Base-by-base conservation (phyloP, 345 rosid genomes). In the Barbarea vulgaris region DNA sequence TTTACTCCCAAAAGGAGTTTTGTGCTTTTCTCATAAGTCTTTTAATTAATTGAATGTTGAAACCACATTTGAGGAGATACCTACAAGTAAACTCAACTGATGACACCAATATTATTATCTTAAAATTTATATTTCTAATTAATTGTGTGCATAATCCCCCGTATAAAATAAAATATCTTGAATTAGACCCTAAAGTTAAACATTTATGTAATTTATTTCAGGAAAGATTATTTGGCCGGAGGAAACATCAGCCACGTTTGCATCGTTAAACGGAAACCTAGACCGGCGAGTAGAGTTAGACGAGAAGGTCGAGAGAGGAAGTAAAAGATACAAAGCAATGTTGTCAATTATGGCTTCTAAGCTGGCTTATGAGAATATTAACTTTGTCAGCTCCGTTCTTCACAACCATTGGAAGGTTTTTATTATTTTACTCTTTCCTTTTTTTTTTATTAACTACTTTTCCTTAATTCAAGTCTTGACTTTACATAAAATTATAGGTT, bases 341-440 rank as follows among this genome's bases (percentile, higher is more conserved):
- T 74, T 88, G 59, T 79, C 89, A 19, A 64, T 81, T 21, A 88
- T 86, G 89, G 88, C 90, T 37, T 54, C 90, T 50, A 88, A 88
- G 69, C 30, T 86, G 7, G 72, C 89, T 7, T 88, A 86, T 15
- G 90, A 85, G 73, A 83, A 83, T 51, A n/a, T 47, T 33, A 67
- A 81, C 46, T 85, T 81, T 66, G 67, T 80, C 66, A 33, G 54
- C 10, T 69, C 77, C 59, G 42, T 69, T 7, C 64, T 84, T 69
- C 64, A 8, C 42, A 34, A 75, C 74, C 79, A 67, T 12, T 85
- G 90, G 89, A 64, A 82, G 85, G 89, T 85, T 31, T 30, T 52
- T 48, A 18, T 31, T 39, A 42, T 25, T 77, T 9, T 7, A 46
- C 14, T 60, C 48, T 42, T 47, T 33, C 7, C 10, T 54, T 67